Base-by-base conservation (phyloP, 257 asterid genomes). In the Scutellaria barbata region DNA sequence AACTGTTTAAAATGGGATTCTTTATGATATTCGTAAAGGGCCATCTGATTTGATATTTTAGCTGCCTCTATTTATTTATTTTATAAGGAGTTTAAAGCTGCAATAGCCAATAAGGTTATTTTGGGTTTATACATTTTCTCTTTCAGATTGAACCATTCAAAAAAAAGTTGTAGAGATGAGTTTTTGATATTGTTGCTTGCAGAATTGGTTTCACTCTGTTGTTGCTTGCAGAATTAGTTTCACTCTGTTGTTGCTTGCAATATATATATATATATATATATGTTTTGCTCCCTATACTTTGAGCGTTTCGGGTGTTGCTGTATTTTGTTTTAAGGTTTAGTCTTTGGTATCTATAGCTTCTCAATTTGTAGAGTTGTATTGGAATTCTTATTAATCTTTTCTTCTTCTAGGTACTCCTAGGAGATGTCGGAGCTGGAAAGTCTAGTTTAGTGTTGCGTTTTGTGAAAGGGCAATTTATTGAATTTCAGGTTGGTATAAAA, bases 351-450 rank as follows among this genome's bases (percentile, higher is more conserved):
- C 4, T 30, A 30, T 58, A 45, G 59, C 58, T 42, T 40, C 42
- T 25, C 30, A 14, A 60, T 60, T 63, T 76, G 60, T 72, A 73
- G 63, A 73, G 30, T 75, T 59, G 35, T 40, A 37, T 30, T 65
- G 41, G 22, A 4, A 47, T 35, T 60, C 57, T 30, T 54, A 0
- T 40, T 2, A 40, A 1, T 20, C 54, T 14, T 11, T 54, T 55
- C 16, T 63, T 22, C 43, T 46, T 46, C 6, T 68, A 90, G 96
- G 96, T 90, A 79, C 93, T 90, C 65, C 95, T 90, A 22, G 96
- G 96, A 63, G 96, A 90, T 75, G 96, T 90, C 73, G 96, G 95
- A 81, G 88, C 96, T 74, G 96, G 96, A 74, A 90, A 90, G 59
- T 90, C 96, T 64, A 90, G 96, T 81, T 69, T 90, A 63, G 96